Conservation (phyloP, 2,329 filamentous ascomycete genomes). For the Aspergillus tubingensis region DNA sequence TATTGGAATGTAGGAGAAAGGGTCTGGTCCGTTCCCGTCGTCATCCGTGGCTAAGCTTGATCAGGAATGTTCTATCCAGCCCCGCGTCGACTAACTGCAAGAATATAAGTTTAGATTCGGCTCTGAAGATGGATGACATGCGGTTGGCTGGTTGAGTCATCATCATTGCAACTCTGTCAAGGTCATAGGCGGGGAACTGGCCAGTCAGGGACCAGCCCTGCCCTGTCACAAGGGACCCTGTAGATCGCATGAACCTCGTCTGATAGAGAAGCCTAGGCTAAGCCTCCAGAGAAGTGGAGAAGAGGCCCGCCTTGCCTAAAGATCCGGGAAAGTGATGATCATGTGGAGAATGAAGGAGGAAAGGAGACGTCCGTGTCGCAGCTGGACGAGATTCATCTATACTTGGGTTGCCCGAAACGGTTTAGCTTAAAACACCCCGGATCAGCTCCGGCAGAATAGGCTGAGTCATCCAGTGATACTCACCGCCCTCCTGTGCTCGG, state of each 20-base stretch:
- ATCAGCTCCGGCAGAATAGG: neutral
- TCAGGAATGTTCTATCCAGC: neutral
- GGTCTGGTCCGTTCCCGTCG: neutral
- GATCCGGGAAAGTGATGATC: neutral
- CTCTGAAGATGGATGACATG: neutral
- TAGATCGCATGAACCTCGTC: neutral
- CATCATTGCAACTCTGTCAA: neutral
- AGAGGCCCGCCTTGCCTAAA: neutral
- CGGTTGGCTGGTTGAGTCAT: constrained; percentile 1
- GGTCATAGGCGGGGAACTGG: neutral
- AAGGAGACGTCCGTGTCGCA: neutral
- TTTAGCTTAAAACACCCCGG: neutral
- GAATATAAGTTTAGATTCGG: neutral
- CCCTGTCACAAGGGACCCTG: neutral
- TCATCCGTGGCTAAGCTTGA: constrained; percentile 4
- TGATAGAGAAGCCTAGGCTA: neutral
- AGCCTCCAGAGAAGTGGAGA: neutral
- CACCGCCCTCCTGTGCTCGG: constrained; percentile 1
- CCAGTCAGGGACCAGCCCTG: neutral
- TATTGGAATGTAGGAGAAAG: constrained; percentile 2
- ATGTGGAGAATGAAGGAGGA: neutral
- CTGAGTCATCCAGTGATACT: neutral
- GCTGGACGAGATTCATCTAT: neutral
- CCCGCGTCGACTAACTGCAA: neutral
- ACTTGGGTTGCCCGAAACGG: neutral